Conservation (phyloP, 768 basidiomycete species). For the Pulveroboletus sp. region DNA sequence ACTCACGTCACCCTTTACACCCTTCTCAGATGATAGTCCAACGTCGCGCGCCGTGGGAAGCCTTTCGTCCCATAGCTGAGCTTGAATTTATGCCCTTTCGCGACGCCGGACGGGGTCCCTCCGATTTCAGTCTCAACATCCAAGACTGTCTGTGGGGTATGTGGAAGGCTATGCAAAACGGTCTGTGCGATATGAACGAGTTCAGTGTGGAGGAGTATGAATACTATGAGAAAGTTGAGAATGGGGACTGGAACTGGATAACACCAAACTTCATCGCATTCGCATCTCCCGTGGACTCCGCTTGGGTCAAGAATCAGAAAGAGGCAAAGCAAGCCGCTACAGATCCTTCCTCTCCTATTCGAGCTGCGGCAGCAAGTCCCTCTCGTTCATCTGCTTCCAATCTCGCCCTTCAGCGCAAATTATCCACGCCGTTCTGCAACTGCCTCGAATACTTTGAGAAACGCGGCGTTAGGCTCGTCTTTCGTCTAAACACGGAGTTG, state of each 20-base stretch:
- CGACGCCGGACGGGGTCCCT: conserved; percentile 88
- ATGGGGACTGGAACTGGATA: conserved; percentile 95
- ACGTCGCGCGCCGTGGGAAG: conserved; percentile 86
- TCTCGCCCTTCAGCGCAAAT: conserved; percentile 69
- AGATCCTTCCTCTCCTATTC: conserved; percentile 25
- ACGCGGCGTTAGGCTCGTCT: conserved; percentile 81
- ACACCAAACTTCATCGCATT: conserved; percentile 91
- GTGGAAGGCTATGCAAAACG: conserved; percentile 88
- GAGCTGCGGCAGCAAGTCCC: conserved; percentile 22
- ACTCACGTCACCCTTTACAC: conserved; percentile 16
- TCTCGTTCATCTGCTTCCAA: conserved; percentile 31
- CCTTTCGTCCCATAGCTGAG: conserved; percentile 89
- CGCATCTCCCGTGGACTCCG: conserved; percentile 81
- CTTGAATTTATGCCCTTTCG: conserved; percentile 93
- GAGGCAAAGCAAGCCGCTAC: conserved; percentile 45
- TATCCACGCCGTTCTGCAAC: conserved; percentile 78
- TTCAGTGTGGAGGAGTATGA: conserved; percentile 93
- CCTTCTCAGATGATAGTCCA: conserved; percentile 81
- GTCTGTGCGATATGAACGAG: conserved; percentile 89
- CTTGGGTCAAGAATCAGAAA: conserved; percentile 74
- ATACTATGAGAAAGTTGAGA: conserved; percentile 92
- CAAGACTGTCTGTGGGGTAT: conserved; percentile 89
- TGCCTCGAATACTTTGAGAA: conserved; percentile 92
- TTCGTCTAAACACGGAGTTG: conserved; percentile 89
- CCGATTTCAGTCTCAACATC: conserved; percentile 89